These are phyloP conservation scores for Thecamonas trahens DNA, from an alignment of 78 protist species.

Conservation along the genomic window DNA sequence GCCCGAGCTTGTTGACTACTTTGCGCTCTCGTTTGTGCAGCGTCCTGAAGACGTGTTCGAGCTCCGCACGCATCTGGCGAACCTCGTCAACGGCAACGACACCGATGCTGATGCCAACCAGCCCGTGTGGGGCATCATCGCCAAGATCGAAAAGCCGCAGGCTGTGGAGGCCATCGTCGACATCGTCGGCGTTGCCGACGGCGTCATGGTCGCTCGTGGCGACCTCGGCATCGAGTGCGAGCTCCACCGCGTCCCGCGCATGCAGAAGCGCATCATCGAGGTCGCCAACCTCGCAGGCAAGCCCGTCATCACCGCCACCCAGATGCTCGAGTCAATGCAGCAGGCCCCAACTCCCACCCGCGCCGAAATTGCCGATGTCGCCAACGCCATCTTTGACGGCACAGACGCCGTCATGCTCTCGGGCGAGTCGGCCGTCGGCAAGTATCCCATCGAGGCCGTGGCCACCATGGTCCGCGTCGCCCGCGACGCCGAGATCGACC, in stretches of 20 bases:
- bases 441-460: conserved; percentile 65
- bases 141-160: conserved; percentile 84
- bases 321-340: conserved; percentile 89
- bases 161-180: conserved; percentile 78
- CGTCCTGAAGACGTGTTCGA: conserved; percentile 8
- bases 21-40: conserved; percentile 41
- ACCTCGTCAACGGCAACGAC: neutral
- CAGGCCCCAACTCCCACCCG: conserved; percentile 81
- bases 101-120: neutral
- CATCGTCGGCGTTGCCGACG: conserved; percentile 78
- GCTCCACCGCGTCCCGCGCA: conserved; percentile 62
- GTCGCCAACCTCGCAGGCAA: conserved; percentile 47
- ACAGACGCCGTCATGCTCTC: conserved; percentile 88
- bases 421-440: conserved; percentile 68
- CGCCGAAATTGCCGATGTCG: conserved; percentile 91
- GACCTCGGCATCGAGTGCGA: conserved; percentile 90
- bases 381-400: conserved; percentile 89
- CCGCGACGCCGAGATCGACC: neutral
- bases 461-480: conserved; percentile 53
- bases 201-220: conserved; percentile 95
- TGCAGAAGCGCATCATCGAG: conserved; percentile 79
- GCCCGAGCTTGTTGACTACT: conserved; percentile 58
- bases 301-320: conserved; percentile 91
- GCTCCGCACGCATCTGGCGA: neutral
- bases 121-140: too few relatives aligned